Percentiles rank a stretch among this genome's conserved stretches.
Conservation (phyloP, 345 rosid genomes). For the Turnera subulata region DNA sequence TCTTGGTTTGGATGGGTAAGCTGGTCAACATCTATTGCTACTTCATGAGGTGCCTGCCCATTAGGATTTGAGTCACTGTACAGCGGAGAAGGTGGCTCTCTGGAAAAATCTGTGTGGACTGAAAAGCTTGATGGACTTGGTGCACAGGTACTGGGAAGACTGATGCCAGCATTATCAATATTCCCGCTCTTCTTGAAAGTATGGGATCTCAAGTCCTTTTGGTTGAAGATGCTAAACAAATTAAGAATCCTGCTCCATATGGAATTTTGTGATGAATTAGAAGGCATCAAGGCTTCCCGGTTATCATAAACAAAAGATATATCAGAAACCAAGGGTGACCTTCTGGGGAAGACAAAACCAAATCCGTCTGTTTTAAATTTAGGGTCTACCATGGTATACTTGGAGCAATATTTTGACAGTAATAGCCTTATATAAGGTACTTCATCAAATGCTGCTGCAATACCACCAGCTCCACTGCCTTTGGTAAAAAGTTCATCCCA, state of each 20-base stretch:
- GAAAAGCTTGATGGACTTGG: background rate
- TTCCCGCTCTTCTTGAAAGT: background rate
- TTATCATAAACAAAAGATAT: conserved; percentile 10
- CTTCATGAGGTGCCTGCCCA: background rate
- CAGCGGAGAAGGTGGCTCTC: background rate
- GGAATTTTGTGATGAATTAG: conserved; percentile 3
- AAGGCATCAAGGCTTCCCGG: background rate
- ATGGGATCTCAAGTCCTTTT: conserved; percentile 14
- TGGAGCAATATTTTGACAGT: conserved; percentile 15
- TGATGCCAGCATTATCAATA: no score
- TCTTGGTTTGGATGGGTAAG: no score
- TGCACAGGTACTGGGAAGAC: background rate
- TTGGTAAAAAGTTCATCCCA: conserved; percentile 19
- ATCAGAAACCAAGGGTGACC: conserved; percentile 13
- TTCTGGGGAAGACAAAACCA: conserved; percentile 30
- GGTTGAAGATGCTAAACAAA: conserved; percentile 8
- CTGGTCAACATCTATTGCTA: background rate
- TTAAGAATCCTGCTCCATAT: background rate
- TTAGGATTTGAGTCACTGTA: background rate
- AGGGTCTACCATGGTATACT: conserved; percentile 22
- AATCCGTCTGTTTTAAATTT: conserved; percentile 28
- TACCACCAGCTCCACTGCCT: conserved; percentile 26
- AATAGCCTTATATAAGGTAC: conserved; percentile 23
- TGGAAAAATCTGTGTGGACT: background rate
- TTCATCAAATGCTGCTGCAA: conserved; percentile 39